A percentile compares a stretch with the other conserved stretches of the same genome.
Conservation (phyloP, 208 protist species). For the Porcisia hertigi region DNA sequence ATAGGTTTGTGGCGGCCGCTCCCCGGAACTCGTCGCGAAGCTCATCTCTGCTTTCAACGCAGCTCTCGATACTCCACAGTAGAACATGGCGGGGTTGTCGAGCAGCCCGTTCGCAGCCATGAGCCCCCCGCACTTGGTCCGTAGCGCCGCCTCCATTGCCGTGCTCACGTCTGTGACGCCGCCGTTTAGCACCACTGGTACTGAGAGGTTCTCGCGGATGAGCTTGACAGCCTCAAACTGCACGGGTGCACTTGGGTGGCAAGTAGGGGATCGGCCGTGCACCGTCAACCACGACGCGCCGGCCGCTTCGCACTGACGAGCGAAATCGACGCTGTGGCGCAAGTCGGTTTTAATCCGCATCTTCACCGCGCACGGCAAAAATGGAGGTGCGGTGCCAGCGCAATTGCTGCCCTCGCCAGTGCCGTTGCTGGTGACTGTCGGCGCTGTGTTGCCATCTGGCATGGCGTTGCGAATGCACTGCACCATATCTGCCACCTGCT, state of each 20-base stretch:
- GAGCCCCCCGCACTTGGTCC: slow-evolving; percentile 63
- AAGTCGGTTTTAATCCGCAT: slow-evolving; percentile 81
- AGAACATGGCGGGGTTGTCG: slow-evolving; percentile 83
- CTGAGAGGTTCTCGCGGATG: slow-evolving; percentile 56
- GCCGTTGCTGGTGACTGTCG: background rate
- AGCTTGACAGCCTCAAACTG: slow-evolving; percentile 60
- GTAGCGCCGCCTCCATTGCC: slow-evolving; percentile 48
- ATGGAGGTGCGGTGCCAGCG: slow-evolving; percentile 3
- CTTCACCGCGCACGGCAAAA: slow-evolving; percentile 76
- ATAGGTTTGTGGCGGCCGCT: background rate
- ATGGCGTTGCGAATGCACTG: slow-evolving; percentile 56
- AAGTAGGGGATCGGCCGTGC: slow-evolving; percentile 78
- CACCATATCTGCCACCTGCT: slow-evolving; percentile 83
- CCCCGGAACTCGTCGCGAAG: background rate
- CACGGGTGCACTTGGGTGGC: slow-evolving; percentile 54
- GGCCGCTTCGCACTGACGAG: slow-evolving; percentile 72
- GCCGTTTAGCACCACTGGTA: slow-evolving; percentile 90
- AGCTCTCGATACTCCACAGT: slow-evolving; percentile 4
- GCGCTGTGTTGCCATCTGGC: slow-evolving; percentile 15
- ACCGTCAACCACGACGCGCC: slow-evolving; percentile 86
- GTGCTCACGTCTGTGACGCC: slow-evolving; percentile 57
- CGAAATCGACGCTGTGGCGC: slow-evolving; percentile 81
- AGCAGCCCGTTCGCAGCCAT: slow-evolving; percentile 87
- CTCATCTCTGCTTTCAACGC: slow-evolving; percentile 10
- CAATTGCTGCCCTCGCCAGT: background rate